Percentiles rank a stretch among this genome's conserved stretches.
Conservation (phyloP, 2,329 filamentous ascomycete species). For the Calonectria pauciramosa region DNA sequence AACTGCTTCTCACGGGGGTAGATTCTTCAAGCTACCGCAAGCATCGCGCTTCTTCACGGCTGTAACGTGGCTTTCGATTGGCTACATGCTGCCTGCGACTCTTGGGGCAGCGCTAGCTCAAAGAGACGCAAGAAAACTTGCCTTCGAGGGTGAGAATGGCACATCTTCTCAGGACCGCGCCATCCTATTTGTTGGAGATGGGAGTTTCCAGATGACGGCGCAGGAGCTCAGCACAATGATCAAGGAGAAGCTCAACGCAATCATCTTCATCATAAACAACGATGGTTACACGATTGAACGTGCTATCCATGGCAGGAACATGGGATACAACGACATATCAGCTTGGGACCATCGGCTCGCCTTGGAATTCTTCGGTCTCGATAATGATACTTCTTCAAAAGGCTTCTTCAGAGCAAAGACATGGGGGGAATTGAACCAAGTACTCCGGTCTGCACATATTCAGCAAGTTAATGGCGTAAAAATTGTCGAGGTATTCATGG, state of each 20-base stretch:
- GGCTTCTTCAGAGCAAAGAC: conserved; percentile 52
- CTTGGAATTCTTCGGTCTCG: conserved; percentile 62
- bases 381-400: conserved; percentile 54
- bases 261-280: conserved; percentile 70
- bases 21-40: conserved; percentile 62
- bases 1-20: conserved; percentile 68
- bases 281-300: conserved; percentile 72
- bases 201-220: conserved; percentile 75
- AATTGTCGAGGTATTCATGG: conserved; percentile 52
- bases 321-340: conserved; percentile 69
- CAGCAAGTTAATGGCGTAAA: conserved; percentile 42
- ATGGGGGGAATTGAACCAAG: conserved; percentile 59
- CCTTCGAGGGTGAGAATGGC: conserved; percentile 7
- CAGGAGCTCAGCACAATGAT: conserved; percentile 77
- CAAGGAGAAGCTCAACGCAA: conserved; percentile 62
- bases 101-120: conserved; percentile 69
- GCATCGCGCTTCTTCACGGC: conserved; percentile 62
- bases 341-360: conserved; percentile 66
- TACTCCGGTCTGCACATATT: conserved; percentile 43
- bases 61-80: conserved; percentile 72
- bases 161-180: conserved; percentile 49
- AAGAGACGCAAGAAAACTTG: conserved; percentile 52
- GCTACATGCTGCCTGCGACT: conserved; percentile 71
- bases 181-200: conserved; percentile 73
- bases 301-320: conserved; percentile 66